Base-by-base conservation (phyloP, 768 basidiomycete species). In the Lactifluus pinguis region DNA sequence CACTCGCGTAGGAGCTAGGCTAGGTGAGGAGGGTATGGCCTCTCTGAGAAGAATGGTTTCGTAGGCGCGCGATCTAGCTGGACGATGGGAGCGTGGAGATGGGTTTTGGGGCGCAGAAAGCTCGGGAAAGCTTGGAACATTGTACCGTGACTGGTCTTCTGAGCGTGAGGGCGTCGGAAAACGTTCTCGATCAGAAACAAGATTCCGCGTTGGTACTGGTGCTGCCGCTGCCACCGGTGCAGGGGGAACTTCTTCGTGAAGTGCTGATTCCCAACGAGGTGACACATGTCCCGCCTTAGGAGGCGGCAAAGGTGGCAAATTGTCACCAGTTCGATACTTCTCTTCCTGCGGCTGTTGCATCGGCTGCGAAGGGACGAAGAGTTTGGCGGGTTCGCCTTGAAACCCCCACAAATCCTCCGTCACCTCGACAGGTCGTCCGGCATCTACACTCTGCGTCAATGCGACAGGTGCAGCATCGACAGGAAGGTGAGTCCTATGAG, bases 401-500 rank as follows among this genome's bases (percentile, higher is more conserved):
- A 57, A 45, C 45, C 42, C 44, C 25, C 15, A 42, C 30, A 30
- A 21, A 15, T 32, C 15, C 13, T 21, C 15, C 29, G 15, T 30
- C 34, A 58, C 49, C 53, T 63, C 60, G 38, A 60, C 59, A 15
- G 57, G 5, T 13, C 62, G 49, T 17, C 34, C 42, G 15, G 59
- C 59, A 53, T 21, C 53, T 4, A 63, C 34, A 39, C 14, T 54
- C 49, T 47, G 54, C 21, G 54, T 36, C 55, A 62, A 56, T 6
- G 53, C 47, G n/a, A 10, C 45, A 36, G 60, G 60, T 32, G 60
- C 32, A 21, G 55, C 38, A 30, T 52, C 42, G 13, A 64, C n/a
- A 39, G 39, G 60, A 47, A 57, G 38, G 38, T 64, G 63, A 5
- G 63, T 50, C 25, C 55, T 38, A 41, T 64, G 60, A 17, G 63